These are phyloP conservation scores for Fusarium sp. DNA, from an alignment of 2,329 filamentous ascomycete genomes.

Conservation along the genomic window DNA sequence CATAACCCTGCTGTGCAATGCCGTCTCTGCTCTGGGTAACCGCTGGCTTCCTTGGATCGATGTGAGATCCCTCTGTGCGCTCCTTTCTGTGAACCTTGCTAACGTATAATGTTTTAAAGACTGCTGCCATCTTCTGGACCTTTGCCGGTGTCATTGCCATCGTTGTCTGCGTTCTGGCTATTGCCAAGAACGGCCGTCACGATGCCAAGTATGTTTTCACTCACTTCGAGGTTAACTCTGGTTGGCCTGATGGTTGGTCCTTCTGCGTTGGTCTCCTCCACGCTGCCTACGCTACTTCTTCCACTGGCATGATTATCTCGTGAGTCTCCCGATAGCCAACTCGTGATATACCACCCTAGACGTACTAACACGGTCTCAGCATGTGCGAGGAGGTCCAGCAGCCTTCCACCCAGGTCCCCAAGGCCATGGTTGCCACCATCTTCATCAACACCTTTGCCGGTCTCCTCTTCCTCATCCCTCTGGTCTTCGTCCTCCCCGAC, in stretches of 20 bases:
- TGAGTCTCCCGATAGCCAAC: slow-evolving; percentile 55
- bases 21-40: slow-evolving; percentile 76
- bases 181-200: slow-evolving; percentile 77
- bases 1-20: slow-evolving; percentile 73
- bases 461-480: slow-evolving; percentile 75
- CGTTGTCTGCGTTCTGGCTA: slow-evolving; percentile 69
- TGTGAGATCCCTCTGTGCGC: slow-evolving; percentile 59
- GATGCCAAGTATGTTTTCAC: slow-evolving; percentile 73
- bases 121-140: slow-evolving; percentile 80
- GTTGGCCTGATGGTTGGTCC: slow-evolving; percentile 78
- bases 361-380: slow-evolving; percentile 51
- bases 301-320: slow-evolving; percentile 85
- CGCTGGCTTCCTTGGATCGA: slow-evolving; percentile 75
- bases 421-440: slow-evolving; percentile 78
- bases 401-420: slow-evolving; percentile 76
- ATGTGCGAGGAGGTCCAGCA: slow-evolving; percentile 81
- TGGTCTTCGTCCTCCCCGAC: slow-evolving; percentile 77
- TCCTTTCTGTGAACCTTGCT: slow-evolving; percentile 7
- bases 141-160: slow-evolving; percentile 78
- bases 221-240: slow-evolving; percentile 76
- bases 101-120: slow-evolving; percentile 55
- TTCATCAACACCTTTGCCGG: slow-evolving; percentile 75
- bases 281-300: slow-evolving; percentile 79
- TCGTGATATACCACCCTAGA: slow-evolving; percentile 6
- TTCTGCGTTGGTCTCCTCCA: slow-evolving; percentile 80